Base-by-base conservation (phyloP, 2,329 filamentous ascomycete genomes). In the Botrytis porri region DNA sequence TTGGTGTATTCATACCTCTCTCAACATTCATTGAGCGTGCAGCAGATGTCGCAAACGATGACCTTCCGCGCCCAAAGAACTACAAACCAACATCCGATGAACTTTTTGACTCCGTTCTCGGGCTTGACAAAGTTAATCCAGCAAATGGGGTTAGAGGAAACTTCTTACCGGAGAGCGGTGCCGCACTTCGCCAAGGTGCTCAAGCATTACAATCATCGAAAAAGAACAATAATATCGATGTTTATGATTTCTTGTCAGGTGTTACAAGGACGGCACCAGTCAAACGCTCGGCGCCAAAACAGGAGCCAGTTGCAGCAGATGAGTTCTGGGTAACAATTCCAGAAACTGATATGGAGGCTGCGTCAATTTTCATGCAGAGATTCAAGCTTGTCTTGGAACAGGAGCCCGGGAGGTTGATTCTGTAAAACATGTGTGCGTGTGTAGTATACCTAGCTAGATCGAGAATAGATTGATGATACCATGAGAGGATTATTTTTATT, bases 81-180 rank as follows among this genome's bases (percentile, higher is more conserved):
- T 86, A 88, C 63, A 87, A 89, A 80, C 91, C 92, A 22, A 90
- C 92, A 0, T 85, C 92, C 51, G 89, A 94, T 80, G 94, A 97
- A 81, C 88, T 99, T 20, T 98, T 98, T 84, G 90, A 98, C 81
- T 90, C 95, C 78, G 86, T 98, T 22, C 87, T 99, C 12, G 95
- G 95, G 16, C 84, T 94, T 32, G 84, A 88, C 80, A 84, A 82
- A 75, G 78, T 82, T 41, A 81, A 82, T 14, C 83, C 88, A 77
- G 84, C 85, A 73, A 85, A 88, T 73, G 85, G 83, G 64, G 85
- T 88, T 80, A 81, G 89, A 81, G 84, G 94, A 84, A 76, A 85
- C 84, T 87, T 97, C 87, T 81, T 88, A 16, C 94, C 95, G 2
- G 89, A 94, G 79, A 89, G 97, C 77, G 84, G 85, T 14, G 86